Percentiles rank a stretch among this genome's conserved stretches.
These are phyloP conservation scores for Atkinsonella hypoxylon DNA, from an alignment of 2,329 filamentous ascomycete species.

Conservation along the genomic window DNA sequence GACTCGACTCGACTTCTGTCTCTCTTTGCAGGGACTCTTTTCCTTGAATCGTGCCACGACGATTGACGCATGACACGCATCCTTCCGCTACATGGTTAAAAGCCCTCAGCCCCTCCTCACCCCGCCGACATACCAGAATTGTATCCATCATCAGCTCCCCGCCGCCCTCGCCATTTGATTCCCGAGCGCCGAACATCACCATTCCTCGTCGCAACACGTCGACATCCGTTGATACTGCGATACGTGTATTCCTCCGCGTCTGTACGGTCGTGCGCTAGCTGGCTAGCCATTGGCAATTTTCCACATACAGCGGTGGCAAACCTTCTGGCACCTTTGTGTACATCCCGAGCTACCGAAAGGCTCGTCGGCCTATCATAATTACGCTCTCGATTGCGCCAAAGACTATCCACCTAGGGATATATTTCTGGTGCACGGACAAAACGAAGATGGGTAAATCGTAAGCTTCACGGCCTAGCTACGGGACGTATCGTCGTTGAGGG, in stretches of 20 bases:
- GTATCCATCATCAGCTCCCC: not conserved
- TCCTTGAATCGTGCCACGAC: not conserved
- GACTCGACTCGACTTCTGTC: not conserved
- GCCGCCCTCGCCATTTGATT: not conserved
- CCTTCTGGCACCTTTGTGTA: no score
- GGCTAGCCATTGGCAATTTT: no score
- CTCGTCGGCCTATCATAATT: not conserved
- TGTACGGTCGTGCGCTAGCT: no score
- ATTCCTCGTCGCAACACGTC: not conserved
- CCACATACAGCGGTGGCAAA: no score
- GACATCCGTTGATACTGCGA: no score
- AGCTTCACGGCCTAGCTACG: not conserved
- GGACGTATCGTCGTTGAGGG: not conserved
- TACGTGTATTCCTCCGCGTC: no score
- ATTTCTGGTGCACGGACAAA: not conserved
- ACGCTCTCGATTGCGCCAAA: not conserved
- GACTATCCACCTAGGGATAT: not conserved
- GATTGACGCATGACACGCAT: not conserved
- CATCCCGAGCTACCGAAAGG: no score
- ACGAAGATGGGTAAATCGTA: slow-evolving; percentile 8
- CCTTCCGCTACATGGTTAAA: not conserved
- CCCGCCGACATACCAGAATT: not conserved
- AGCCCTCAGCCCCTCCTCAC: not conserved
- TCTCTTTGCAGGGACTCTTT: not conserved
- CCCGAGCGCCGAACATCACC: not conserved